These are phyloP conservation scores for Diplocarpon rosae DNA, from an alignment of 2,329 filamentous ascomycete genomes.

Conservation along the genomic window DNA sequence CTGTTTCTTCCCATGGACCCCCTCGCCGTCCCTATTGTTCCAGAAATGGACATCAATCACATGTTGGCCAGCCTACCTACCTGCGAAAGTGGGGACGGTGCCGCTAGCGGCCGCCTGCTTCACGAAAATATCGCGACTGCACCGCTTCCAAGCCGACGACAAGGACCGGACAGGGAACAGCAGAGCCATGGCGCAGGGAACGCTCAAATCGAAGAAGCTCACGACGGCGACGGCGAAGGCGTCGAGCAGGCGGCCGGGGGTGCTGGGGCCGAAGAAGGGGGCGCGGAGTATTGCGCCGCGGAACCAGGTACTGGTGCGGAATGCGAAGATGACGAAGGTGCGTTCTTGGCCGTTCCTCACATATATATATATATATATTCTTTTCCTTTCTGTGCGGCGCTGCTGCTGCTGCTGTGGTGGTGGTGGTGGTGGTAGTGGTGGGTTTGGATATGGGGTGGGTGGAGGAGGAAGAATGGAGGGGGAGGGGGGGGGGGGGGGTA, in stretches of 20 bases:
- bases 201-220: conserved; percentile 24
- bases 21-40: too few species aligned
- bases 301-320: conserved; percentile 47
- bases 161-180: background rate
- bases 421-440: too few species aligned
- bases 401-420: too few species aligned
- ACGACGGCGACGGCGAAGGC: conserved; percentile 20
- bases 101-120: too few species aligned
- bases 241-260: conserved; percentile 23
- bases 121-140: background rate
- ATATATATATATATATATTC: too few species aligned
- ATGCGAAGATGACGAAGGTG: conserved; percentile 53
- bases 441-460: background rate
- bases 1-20: too few species aligned
- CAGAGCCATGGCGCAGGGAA: conserved; percentile 26
- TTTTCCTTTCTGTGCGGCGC: background rate
- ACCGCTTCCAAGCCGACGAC: background rate
- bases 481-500: too few species aligned
- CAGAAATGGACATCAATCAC: too few species aligned
- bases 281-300: conserved; percentile 55
- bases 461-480: background rate
- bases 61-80: too few species aligned
- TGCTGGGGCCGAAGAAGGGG: conserved; percentile 44
- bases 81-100: too few species aligned
- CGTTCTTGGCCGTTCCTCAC: conserved; percentile 5